Base-by-base conservation (phyloP, 2,329 filamentous ascomycete genomes). In the Fusarium continuum region DNA sequence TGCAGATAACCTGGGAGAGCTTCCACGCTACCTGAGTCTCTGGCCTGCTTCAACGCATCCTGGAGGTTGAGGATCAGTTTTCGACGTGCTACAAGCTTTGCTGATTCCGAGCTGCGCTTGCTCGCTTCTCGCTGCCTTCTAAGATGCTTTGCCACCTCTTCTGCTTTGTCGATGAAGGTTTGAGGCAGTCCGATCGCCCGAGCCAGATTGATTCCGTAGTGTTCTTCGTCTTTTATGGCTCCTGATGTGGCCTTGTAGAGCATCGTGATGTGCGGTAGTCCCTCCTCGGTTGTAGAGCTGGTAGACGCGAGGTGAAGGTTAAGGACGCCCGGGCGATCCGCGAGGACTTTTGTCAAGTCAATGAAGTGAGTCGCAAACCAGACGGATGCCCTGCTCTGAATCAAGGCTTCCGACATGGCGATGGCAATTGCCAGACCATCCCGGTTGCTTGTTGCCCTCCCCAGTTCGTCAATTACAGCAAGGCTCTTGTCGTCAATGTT, bases 361-460 rank as follows among this genome's bases (percentile, higher is more conserved):
- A 86, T 82, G 72, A 97, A 99, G 72, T 99, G 96, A 0, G 95
- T 98, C 2, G 90, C 92, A 76, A 99, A 99, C 88, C 92, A 97
- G 0, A 97, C 87, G 0, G 91, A 82, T 0, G 93, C 89, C 57
- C 87, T 84, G 67, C 87, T 95, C 56, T 93, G 85, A 5, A 97
- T 85, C 4, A 99, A 80, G 0, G 91, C 91, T 78, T 98, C 95
- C 0, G 93, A 90, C 71, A 98, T 93, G 3, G 93, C 91, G 43
- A 97, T 82, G 1, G 95, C 92, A 70, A 99, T 96, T 0, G 92
- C 89, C 2, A 98, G 79, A 0, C 95, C 95, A 72, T 99, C 95
- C 20, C 88, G 84, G 0, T 91, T 94, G 72, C 92, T 95, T 0
- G 95, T 99, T 2, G 93, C 94, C 23, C 95, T 86, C 0, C 95